Base-by-base conservation (phyloP, 768 basidiomycete species). In the Serendipita vermifera region DNA sequence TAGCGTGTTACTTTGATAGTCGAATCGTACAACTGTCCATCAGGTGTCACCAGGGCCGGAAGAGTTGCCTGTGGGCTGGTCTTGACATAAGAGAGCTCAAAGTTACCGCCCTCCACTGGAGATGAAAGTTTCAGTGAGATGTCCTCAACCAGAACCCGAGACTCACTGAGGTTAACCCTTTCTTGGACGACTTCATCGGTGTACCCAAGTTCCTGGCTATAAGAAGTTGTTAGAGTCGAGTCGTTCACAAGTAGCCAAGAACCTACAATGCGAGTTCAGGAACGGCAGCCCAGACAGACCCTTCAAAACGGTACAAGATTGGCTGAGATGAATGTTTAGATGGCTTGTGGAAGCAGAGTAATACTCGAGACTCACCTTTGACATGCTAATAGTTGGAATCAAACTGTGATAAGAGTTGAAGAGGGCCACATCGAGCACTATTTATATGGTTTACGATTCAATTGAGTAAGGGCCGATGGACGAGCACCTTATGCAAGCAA, bases 161-260 rank as follows among this genome's bases (percentile, higher is more conserved):
- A 35, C 33, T 36, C 11, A 57, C 58, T 6, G 33, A 62, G 61
- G 53, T 33, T 79, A 36, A 61, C 59, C 62, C 69, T 68, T 41
- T 48, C 61, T 48, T 72, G 69, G 53, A 77, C 62, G 20, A 66
- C 68, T 32, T 63, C 67, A 2, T 65, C 62, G 1, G 66, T 59
- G 39, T 75, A 74, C 20, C 68, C 75, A 4, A 77, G 72, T 60
- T 78, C 76, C 38, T 61, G 66, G 36, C 75, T 75, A 56, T 24
- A 33, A 15, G 5, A 33, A 3, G 22, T 29, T 15, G 17, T 55
- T 39, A 27, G 29, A 33, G 17, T 38, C 26, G 22, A 32, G 20
- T 7, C n/a, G 20, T 35, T 17, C 20, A 32, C 20, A n/a, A 38
- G 14, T 40, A 48, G 53, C 5, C 53, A 22, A 27, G 26, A 26